Evolutionary conservation across 2,329 filamentous ascomycete species (phyloP).

Genomic region (Phialophora expanda): DNA sequence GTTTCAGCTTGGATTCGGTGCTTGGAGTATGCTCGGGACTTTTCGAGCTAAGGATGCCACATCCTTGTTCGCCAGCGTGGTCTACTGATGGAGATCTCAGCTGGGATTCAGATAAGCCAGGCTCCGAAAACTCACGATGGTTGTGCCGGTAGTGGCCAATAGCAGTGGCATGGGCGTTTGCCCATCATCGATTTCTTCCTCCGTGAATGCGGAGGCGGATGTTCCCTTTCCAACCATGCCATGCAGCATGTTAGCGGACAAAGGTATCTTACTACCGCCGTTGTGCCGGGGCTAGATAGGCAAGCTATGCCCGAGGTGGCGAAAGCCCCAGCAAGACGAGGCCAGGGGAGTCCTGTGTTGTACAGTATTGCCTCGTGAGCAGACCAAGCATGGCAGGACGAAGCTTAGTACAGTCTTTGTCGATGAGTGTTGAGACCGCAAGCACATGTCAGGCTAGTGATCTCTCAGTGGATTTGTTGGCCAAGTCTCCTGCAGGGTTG

Average conservation of each 20-base stretch:
- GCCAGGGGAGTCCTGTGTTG: background rate
- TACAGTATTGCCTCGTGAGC: background rate
- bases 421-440: background rate
- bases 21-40: constrained; percentile 3
- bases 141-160: constrained; percentile 10
- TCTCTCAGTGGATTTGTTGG: background rate
- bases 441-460: constrained; percentile 14
- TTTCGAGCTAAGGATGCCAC: constrained; percentile 3
- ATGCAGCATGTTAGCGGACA: constrained; percentile 10
- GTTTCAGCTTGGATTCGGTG: constrained; percentile 8
- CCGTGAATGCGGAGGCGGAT: constrained; percentile 29
- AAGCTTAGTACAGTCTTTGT: background rate
- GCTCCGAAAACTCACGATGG: constrained; percentile 21
- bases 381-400: background rate
- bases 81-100: background rate
- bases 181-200: constrained; percentile 21
- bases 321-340: background rate
- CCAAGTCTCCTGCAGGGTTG: background rate
- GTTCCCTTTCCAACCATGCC: constrained; percentile 23
- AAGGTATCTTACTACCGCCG: background rate
- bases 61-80: constrained; percentile 12
- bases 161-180: background rate
- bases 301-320: constrained; percentile 3
- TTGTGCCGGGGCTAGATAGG: constrained; percentile 9
- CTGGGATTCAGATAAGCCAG: background rate